phyloP scores from a whole-genome alignment of 371 early-diverging fungal genomes.

The Nematocida ausubeli region DNA sequence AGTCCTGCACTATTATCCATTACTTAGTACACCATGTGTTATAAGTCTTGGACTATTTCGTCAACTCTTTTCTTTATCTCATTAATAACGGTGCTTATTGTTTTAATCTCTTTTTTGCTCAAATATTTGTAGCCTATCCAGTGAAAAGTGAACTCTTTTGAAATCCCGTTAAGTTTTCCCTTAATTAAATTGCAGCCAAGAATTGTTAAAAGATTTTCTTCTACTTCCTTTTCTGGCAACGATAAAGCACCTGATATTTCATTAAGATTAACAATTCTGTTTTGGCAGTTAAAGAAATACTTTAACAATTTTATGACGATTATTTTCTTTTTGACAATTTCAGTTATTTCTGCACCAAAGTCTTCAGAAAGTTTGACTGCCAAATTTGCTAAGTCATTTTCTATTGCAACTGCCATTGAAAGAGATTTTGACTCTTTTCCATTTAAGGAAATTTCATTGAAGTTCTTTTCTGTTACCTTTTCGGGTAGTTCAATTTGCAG shows the following conservation, averaged over 20 bases:
- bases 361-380: not conserved
- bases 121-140: slow-evolving; percentile 56
- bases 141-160: slow-evolving; percentile 27
- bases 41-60: slow-evolving; percentile 1
- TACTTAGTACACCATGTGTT: not conserved
- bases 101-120: slow-evolving; percentile 1
- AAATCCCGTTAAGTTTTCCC: slow-evolving; percentile 44
- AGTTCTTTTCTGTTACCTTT: not conserved
- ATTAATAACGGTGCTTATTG: slow-evolving; percentile 4
- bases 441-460: not conserved
- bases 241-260: slow-evolving; percentile 13
- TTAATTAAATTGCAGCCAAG: slow-evolving; percentile 40
- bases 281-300: slow-evolving; percentile 47
- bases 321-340: slow-evolving; percentile 22
- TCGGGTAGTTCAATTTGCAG: not conserved
- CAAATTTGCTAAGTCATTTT: slow-evolving; percentile 5
- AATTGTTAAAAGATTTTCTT: slow-evolving; percentile 22
- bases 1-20: too few relatives aligned
- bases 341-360: not conserved
- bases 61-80: slow-evolving; percentile 19
- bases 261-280: slow-evolving; percentile 21
- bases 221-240: slow-evolving; percentile 1
- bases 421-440: not conserved
- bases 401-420: slow-evolving; percentile 18
- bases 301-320: slow-evolving; percentile 28